Percentiles rank a stretch among this genome's conserved stretches.
Evolutionary conservation across 2,329 filamentous ascomycete species (phyloP).

Genomic region (Calonectria hawksworthii): DNA sequence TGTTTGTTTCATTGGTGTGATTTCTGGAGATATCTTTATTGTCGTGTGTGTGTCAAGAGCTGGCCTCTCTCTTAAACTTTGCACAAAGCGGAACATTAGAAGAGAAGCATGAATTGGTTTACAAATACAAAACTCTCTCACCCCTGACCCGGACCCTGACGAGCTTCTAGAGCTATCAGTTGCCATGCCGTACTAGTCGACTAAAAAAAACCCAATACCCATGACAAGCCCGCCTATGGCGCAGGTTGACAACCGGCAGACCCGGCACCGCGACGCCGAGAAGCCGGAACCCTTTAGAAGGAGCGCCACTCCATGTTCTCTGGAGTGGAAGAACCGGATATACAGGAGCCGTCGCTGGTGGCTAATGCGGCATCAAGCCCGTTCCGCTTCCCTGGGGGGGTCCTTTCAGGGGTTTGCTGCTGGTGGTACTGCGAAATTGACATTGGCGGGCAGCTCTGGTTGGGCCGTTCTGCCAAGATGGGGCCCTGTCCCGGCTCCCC

Average conservation of each 20-base stretch:
- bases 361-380: constrained; percentile 6
- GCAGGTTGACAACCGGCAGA: constrained; percentile 5
- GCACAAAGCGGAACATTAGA: not conserved
- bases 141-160: not conserved
- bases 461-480: constrained; percentile 10
- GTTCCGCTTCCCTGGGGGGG: not conserved
- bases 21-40: not conserved
- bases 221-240: not conserved
- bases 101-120: not conserved
- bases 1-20: not conserved
- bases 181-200: not conserved
- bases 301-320: not conserved
- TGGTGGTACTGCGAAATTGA: constrained; percentile 18
- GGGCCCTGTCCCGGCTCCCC: not conserved
- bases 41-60: not conserved
- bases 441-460: constrained; percentile 11
- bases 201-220: not conserved
- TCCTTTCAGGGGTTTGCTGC: not conserved
- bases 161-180: not conserved
- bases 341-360: not conserved
- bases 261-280: constrained; percentile 5
- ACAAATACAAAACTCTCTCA: not conserved
- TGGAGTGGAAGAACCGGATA: not conserved
- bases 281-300: not conserved
- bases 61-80: not conserved